A percentile compares a stretch with the other conserved stretches of the same genome.
phyloP scores from a whole-genome alignment of 108 stramenopile species.

The Cyclotella atomus region DNA sequence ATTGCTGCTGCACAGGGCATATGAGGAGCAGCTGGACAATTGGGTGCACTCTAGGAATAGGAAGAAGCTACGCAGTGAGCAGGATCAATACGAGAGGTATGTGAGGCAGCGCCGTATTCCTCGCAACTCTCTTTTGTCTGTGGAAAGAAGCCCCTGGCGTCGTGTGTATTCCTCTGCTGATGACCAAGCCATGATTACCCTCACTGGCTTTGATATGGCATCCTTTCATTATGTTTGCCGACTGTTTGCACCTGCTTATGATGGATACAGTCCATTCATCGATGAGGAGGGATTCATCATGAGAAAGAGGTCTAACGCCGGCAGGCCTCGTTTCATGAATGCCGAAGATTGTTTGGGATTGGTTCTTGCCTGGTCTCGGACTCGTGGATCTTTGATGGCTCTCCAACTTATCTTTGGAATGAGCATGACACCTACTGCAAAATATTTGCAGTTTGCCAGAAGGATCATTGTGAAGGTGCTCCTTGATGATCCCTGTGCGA shows the following conservation, averaged over 20 bases:
- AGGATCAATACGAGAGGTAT: neutral
- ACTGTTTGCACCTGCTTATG: neutral
- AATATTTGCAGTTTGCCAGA: neutral
- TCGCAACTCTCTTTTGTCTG: neutral
- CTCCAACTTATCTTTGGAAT: neutral
- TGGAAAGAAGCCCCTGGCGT: neutral
- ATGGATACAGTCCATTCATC: neutral
- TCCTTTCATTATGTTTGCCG: neutral
- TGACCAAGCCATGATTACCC: conserved; percentile 5
- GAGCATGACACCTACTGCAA: neutral
- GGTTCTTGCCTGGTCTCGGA: neutral
- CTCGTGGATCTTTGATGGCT: neutral
- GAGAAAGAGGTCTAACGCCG: neutral
- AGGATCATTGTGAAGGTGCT: neutral
- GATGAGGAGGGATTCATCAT: neutral
- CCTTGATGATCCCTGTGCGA: neutral
- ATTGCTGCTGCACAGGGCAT: neutral
- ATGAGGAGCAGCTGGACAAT: neutral
- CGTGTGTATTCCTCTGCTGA: neutral
- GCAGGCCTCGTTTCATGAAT: neutral
- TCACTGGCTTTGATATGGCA: neutral
- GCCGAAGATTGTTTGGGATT: neutral
- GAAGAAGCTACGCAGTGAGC: neutral
- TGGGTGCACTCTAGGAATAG: neutral
- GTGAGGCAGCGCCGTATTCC: neutral